Evolutionary conservation across 73 alveolate genomes (phyloP).

Genomic region (Paramecium primaurelia): DNA sequence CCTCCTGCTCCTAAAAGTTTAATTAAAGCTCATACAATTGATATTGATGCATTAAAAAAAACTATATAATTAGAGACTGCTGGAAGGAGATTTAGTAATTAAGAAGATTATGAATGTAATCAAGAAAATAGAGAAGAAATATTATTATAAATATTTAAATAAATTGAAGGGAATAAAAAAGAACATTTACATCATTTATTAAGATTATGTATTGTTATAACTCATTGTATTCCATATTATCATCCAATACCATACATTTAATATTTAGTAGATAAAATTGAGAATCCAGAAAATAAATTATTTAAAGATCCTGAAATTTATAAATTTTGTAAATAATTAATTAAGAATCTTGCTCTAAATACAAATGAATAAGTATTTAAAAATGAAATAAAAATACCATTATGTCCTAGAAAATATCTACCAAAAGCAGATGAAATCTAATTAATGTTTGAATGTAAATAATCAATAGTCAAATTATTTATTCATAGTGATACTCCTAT

Average conservation of each 20-base stretch:
- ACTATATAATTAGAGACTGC: neutral
- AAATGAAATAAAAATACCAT: neutral
- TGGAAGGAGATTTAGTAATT: neutral
- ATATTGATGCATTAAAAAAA: neutral
- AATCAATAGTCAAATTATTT: neutral
- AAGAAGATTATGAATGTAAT: neutral
- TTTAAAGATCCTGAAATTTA: neutral
- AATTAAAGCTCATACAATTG: neutral
- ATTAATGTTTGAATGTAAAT: neutral
- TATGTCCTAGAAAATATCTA: neutral
- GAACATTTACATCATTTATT: neutral
- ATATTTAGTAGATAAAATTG: neutral
- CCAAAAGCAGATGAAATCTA: neutral
- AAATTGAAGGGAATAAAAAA: neutral
- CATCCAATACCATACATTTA: neutral
- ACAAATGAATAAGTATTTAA: neutral
- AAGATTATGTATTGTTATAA: neutral
- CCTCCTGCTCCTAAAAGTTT: constrained; percentile 1
- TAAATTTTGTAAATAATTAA: neutral
- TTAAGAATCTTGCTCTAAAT: neutral
- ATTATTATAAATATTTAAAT: neutral
- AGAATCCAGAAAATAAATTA: neutral
- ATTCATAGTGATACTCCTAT: neutral
- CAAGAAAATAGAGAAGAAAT: neutral
- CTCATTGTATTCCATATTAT: neutral